Evolutionary conservation across 2,329 filamentous ascomycete genomes (phyloP).

Genomic region (Amauroascus niger): DNA sequence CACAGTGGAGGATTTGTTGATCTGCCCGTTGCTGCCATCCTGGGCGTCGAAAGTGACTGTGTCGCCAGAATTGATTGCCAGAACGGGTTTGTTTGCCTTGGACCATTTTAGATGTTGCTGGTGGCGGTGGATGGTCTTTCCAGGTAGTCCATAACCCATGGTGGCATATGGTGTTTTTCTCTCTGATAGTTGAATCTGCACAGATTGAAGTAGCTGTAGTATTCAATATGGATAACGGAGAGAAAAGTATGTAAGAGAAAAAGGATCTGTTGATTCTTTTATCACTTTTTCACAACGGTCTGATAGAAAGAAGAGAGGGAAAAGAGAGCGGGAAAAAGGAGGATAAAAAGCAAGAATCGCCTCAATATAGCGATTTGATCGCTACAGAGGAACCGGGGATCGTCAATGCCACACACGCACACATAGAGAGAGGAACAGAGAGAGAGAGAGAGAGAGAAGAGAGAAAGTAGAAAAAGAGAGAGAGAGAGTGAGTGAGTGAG

Average conservation of each 20-base stretch:
- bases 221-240: background rate
- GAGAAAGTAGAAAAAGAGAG: no score
- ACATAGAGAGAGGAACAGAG: no score
- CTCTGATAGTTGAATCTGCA: background rate
- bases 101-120: slow-evolving; percentile 43
- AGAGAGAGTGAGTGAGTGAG: no score
- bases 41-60: slow-evolving; percentile 42
- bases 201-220: no score
- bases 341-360: background rate
- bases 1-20: slow-evolving; percentile 36
- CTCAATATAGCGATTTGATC: background rate
- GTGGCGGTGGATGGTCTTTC: slow-evolving; percentile 25
- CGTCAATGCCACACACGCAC: background rate
- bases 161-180: background rate
- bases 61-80: slow-evolving; percentile 42
- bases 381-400: background rate
- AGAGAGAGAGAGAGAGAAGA: no score
- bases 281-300: background rate
- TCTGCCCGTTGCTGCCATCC: slow-evolving; percentile 45
- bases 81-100: slow-evolving; percentile 36
- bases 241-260: background rate
- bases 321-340: background rate
- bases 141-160: slow-evolving; percentile 15
- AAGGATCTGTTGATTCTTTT: slow-evolving; percentile 1
- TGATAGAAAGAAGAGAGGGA: background rate